Evolutionary conservation across 2,329 filamentous ascomycete species (phyloP).

Genomic region (Boeremia exigua): DNA sequence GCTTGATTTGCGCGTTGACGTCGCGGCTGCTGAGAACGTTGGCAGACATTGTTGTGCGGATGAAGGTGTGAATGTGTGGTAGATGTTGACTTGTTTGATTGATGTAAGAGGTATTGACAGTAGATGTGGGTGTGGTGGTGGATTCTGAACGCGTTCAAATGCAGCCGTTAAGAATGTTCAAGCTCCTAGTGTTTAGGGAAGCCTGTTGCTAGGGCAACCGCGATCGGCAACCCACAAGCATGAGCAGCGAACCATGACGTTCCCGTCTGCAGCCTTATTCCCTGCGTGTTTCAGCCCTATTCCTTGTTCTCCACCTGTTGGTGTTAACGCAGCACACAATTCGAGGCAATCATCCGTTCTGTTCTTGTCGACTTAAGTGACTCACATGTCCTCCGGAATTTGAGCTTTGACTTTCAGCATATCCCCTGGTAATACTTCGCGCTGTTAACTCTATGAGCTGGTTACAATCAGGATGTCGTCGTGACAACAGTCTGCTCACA

Average conservation of each 20-base stretch:
- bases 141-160: slow-evolving; percentile 4
- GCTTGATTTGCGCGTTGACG: slow-evolving; percentile 61
- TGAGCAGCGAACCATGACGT: slow-evolving; percentile 17
- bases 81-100: slow-evolving; percentile 1
- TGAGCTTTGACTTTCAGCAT: not conserved
- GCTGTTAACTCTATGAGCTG: not conserved
- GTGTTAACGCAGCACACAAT: not conserved
- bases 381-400: slow-evolving; percentile 8
- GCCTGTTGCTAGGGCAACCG: slow-evolving; percentile 13
- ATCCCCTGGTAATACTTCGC: not conserved
- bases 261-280: slow-evolving; percentile 10
- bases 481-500: slow-evolving; percentile 1
- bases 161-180: slow-evolving; percentile 17
- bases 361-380: slow-evolving; percentile 12
- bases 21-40: slow-evolving; percentile 71
- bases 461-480: not conserved
- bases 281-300: slow-evolving; percentile 15
- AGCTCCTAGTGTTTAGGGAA: slow-evolving; percentile 14
- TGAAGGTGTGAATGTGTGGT: not conserved
- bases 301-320: slow-evolving; percentile 14
- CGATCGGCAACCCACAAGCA: slow-evolving; percentile 12
- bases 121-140: slow-evolving; percentile 8
- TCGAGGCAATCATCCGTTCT: slow-evolving; percentile 10
- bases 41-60: slow-evolving; percentile 58
- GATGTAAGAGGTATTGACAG: slow-evolving; percentile 3